Conservation (phyloP, 176 grass and related monocot genomes). For the Avena atlantica region DNA sequence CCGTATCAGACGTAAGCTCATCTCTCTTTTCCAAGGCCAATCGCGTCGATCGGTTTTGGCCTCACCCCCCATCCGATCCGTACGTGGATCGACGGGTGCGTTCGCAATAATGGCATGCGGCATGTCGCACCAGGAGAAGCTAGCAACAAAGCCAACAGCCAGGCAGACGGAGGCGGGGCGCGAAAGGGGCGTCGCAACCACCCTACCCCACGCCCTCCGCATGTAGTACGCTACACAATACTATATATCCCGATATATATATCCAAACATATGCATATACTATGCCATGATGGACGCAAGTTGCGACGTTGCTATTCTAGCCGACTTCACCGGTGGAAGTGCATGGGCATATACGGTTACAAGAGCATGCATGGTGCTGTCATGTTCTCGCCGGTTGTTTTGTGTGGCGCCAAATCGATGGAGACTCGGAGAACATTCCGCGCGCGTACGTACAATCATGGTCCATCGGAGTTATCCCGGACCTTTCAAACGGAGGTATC, state of each 20-base stretch:
- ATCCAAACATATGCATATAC: neutral
- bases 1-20: neutral
- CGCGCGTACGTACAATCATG: too few relatives aligned
- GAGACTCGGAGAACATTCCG: too few relatives aligned
- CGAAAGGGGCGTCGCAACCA: constrained; percentile 46
- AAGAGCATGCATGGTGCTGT: too few relatives aligned
- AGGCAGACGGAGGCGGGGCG: neutral
- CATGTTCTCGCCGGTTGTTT: too few relatives aligned
- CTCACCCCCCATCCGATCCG: neutral
- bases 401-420: too few relatives aligned
- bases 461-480: too few relatives aligned
- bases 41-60: constrained; percentile 31
- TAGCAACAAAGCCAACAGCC: constrained; percentile 1
- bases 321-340: constrained; percentile 38
- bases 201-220: constrained; percentile 31
- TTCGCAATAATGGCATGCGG: neutral
- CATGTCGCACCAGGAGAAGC: neutral
- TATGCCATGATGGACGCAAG: neutral
- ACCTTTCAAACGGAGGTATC: too few relatives aligned
- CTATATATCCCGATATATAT: neutral
- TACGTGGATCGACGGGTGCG: neutral
- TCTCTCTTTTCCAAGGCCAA: neutral
- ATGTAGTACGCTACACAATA: neutral
- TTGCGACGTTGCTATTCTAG: neutral
- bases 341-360: neutral